These are phyloP conservation scores for Hymenoscyphus fructigenus DNA, from an alignment of 2,329 filamentous ascomycete genomes.

Conservation along the genomic window DNA sequence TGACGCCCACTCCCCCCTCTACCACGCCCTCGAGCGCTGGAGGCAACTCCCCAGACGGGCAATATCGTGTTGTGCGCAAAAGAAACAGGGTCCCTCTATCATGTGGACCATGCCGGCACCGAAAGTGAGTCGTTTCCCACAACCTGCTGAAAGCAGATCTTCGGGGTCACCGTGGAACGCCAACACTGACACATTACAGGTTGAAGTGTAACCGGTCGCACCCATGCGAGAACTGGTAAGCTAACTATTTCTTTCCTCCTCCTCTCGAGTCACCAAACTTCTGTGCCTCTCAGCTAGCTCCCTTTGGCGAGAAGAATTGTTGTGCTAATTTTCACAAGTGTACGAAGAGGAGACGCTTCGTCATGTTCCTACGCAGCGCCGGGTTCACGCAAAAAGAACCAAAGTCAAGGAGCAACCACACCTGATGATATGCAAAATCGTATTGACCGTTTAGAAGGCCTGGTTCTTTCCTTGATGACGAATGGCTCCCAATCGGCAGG, in stretches of 20 bases:
- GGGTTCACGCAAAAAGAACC: conserved; percentile 68
- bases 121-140: conserved; percentile 64
- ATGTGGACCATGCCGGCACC: conserved; percentile 85
- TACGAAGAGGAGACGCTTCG: conserved; percentile 77
- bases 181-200: conserved; percentile 44
- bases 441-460: conserved; percentile 88
- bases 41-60: conserved; percentile 77
- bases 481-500: conserved; percentile 69
- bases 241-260: not conserved
- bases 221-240: conserved; percentile 82
- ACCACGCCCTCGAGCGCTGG: conserved; percentile 73
- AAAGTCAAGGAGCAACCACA: conserved; percentile 59
- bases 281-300: not conserved
- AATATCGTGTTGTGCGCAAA: conserved; percentile 86
- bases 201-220: conserved; percentile 91
- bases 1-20: conserved; percentile 77
- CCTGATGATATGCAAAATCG: conserved; percentile 98
- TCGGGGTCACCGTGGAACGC: not conserved
- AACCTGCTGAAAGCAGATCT: not conserved
- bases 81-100: conserved; percentile 89
- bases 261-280: not conserved
- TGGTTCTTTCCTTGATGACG: conserved; percentile 93
- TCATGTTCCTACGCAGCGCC: conserved; percentile 84
- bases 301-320: not conserved
- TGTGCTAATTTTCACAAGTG: conserved; percentile 33